Conservation (phyloP, 2,329 filamentous ascomycete genomes). For the Monosporascus sp. region DNA sequence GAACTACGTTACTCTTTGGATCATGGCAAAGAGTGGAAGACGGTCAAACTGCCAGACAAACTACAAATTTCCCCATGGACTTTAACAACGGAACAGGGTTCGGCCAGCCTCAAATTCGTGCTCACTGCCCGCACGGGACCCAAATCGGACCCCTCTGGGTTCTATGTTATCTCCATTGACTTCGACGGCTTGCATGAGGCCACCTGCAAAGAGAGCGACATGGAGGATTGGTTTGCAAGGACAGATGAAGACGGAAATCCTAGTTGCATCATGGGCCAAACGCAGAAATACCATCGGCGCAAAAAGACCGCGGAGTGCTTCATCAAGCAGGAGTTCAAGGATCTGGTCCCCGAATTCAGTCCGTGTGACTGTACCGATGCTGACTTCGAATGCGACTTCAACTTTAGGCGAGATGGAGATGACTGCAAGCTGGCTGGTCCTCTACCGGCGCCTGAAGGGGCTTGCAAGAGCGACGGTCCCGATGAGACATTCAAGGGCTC, state of each 20-base stretch:
- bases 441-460: conserved; percentile 62
- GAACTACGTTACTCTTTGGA: conserved; percentile 75
- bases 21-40: conserved; percentile 80
- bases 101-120: conserved; percentile 86
- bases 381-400: conserved; percentile 97
- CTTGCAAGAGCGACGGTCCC: conserved; percentile 60
- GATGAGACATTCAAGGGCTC: conserved; percentile 75
- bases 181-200: conserved; percentile 76
- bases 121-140: conserved; percentile 59
- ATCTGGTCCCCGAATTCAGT: conserved; percentile 64
- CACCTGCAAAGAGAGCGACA: conserved; percentile 71
- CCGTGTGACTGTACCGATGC: conserved; percentile 74
- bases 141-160: conserved; percentile 42
- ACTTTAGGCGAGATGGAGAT: conserved; percentile 67
- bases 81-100: conserved; percentile 86
- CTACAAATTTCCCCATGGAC: conserved; percentile 65
- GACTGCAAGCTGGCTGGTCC: conserved; percentile 63
- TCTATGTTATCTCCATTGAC: conserved; percentile 70
- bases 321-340: conserved; percentile 77
- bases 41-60: conserved; percentile 59
- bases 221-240: conserved; percentile 85
- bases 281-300: conserved; percentile 76
- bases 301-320: conserved; percentile 89
- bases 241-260: conserved; percentile 74
- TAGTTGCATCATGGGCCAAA: conserved; percentile 93